These are phyloP conservation scores for Trichophyton benhamiae DNA, from an alignment of 2,329 filamentous ascomycete genomes.

Conservation along the genomic window DNA sequence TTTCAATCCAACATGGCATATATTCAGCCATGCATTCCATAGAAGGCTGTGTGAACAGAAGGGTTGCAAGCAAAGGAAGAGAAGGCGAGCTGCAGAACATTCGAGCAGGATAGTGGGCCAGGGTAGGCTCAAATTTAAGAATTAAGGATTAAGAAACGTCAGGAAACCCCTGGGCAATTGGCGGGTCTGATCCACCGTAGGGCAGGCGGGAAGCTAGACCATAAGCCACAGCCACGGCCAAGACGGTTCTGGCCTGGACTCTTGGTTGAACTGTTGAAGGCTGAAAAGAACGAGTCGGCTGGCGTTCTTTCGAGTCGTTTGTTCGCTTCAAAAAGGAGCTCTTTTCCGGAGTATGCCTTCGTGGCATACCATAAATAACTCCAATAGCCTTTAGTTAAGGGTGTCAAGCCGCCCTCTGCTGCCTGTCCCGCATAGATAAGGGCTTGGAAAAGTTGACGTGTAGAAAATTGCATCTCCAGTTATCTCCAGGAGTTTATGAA, in stretches of 20 bases:
- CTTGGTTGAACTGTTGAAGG: not conserved
- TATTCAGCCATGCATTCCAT: not conserved
- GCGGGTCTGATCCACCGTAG: not conserved
- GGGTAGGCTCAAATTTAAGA: not conserved
- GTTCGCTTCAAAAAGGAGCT: not conserved
- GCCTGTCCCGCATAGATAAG: not conserved
- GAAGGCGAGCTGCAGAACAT: not conserved
- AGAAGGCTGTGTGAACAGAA: not conserved
- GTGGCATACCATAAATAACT: not conserved
- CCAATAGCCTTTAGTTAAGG: not conserved
- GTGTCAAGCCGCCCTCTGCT: not conserved
- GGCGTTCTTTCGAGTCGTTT: not conserved
- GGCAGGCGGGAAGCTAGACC: not conserved
- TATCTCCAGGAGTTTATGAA: not conserved
- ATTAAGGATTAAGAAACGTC: not conserved
- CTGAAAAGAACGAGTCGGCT: not conserved
- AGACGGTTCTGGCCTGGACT: not conserved
- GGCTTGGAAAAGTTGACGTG: not conserved
- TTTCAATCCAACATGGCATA: not conserved
- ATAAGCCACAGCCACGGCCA: slow-evolving; percentile 3
- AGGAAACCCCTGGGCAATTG: not conserved
- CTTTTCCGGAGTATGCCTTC: not conserved
- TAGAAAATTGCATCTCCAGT: not conserved
- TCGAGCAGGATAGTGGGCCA: not conserved
- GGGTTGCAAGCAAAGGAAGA: not conserved